Evolutionary conservation across 805 yeast species (phyloP), one percentile per base, ranked within the genome.

Genomic region (Danielia reshetovae): DNA sequence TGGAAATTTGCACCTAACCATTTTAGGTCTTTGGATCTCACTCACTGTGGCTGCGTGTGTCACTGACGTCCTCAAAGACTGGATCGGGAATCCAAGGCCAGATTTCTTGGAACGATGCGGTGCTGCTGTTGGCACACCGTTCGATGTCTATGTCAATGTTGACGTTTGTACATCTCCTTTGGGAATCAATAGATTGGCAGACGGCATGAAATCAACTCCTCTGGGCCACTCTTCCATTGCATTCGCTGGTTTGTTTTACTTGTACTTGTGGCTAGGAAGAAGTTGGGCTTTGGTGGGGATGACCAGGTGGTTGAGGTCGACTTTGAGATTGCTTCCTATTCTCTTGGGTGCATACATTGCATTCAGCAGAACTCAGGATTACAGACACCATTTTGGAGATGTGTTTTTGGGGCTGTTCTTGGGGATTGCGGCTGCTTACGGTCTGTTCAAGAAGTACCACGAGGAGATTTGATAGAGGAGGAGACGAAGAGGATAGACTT

Each of bases 161-260:
- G 47, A 51, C 11, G 60, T 59, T 3, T 65, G 71, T 38, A 51
- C 64, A 3, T 51, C 55, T 1, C 63, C 65, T 1, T 44, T 61
- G 27, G 65, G 67, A 4, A 36, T 41, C 12, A 38, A 43, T 39
- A 40, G 45, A 12, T 43, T 63, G 15, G 27, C 42, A 10, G 71
- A 65, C 38, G 71, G 71, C 4, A 49, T 63, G 59, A 59, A 62
- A 36, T 61, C 68, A 13, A 61, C 68, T 7, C 71, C 71, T 5
- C 59, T 64, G 26, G 71, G 69, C 22, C 69, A 63, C 41, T 59
- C 68, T 5, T 59, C 66, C 18, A 49, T 63, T 34, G 42, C 60
- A 8, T 60, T 62, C 42, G 51, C 62, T 19, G 63, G 66, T 2
- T 50, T 59, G 31, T 42, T 54, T 13, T 65, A 55, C 42, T 46